Conservation (phyloP, 768 basidiomycete genomes). For the Serendipita sp. region DNA sequence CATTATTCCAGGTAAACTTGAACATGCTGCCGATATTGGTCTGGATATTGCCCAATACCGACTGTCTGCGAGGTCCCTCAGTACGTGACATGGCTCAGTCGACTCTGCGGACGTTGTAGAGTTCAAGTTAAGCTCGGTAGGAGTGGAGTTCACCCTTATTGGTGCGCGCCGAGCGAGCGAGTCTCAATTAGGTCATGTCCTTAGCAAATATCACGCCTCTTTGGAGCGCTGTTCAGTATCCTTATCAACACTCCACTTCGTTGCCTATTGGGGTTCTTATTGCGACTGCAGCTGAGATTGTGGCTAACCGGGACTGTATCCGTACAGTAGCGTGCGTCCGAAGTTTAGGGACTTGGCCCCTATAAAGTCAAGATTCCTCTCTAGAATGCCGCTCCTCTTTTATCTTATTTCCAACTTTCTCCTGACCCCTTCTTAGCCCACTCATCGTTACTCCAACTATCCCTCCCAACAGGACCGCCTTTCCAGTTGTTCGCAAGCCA, state of each 20-base stretch:
- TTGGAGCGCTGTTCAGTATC: too few species aligned
- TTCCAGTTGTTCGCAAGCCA: slow-evolving; percentile 31
- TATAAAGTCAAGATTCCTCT: too few species aligned
- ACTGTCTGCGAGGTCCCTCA: neutral
- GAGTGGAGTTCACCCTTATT: too few species aligned
- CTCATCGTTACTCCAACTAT: slow-evolving; percentile 39
- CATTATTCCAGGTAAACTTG: neutral
- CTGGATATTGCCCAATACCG: neutral
- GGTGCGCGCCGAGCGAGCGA: too few species aligned
- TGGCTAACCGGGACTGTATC: too few species aligned
- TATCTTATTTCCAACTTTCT: slow-evolving; percentile 18
- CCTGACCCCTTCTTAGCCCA: slow-evolving; percentile 25
- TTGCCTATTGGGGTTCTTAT: too few species aligned
- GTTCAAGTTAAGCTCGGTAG: neutral
- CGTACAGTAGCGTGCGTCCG: too few species aligned
- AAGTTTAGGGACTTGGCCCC: too few species aligned
- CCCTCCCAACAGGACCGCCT: slow-evolving; percentile 38
- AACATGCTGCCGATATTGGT: neutral
- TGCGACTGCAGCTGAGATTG: too few species aligned
- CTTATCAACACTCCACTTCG: too few species aligned
- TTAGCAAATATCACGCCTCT: too few species aligned
- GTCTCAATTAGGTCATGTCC: too few species aligned
- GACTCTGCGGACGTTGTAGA: neutral
- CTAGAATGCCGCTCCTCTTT: slow-evolving; percentile 6
- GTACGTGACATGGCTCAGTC: neutral